phyloP scores from a whole-genome alignment of 1,284 basidiomycete genomes.

The Apiotrichum akiyoshidainum region DNA sequence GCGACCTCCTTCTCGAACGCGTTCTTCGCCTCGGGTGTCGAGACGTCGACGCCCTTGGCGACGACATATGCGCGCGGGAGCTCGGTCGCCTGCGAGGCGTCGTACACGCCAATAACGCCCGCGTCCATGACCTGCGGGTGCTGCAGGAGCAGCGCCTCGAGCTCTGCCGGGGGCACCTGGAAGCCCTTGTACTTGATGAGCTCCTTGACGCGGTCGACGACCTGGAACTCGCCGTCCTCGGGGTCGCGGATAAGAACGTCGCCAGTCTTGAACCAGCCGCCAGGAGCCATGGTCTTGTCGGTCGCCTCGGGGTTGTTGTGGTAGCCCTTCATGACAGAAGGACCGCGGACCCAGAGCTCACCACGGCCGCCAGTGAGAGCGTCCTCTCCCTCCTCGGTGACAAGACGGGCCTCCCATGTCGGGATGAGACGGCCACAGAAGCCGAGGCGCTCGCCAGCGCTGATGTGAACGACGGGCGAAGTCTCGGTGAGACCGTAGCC shows the following conservation, averaged over 20 bases:
- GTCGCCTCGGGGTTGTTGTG: conserved; percentile 66
- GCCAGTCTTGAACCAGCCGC: conserved; percentile 77
- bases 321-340: conserved; percentile 72
- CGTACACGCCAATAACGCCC: conserved; percentile 67
- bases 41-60: conserved; percentile 50
- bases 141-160: conserved; percentile 68
- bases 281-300: conserved; percentile 59
- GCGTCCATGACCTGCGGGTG: conserved; percentile 68
- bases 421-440: conserved; percentile 70
- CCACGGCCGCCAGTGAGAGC: conserved; percentile 60
- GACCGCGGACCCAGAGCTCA: conserved; percentile 76
- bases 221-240: conserved; percentile 56
- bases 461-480: conserved; percentile 41
- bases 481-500: conserved; percentile 55
- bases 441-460: conserved; percentile 54
- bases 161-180: conserved; percentile 70
- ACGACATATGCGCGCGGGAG: conserved; percentile 66
- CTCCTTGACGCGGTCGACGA: conserved; percentile 63
- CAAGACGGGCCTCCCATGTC: conserved; percentile 71
- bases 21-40: conserved; percentile 42
- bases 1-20: conserved; percentile 56
- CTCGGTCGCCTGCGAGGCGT: conserved; percentile 65
- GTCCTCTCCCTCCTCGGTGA: conserved; percentile 51
- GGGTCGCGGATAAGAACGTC: conserved; percentile 64
- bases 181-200: conserved; percentile 69